Evolutionary conservation across 208 protist species (phyloP), one percentile per base, ranked within the genome.

Genomic region (Kentomonas sorsogonicus): DNA sequence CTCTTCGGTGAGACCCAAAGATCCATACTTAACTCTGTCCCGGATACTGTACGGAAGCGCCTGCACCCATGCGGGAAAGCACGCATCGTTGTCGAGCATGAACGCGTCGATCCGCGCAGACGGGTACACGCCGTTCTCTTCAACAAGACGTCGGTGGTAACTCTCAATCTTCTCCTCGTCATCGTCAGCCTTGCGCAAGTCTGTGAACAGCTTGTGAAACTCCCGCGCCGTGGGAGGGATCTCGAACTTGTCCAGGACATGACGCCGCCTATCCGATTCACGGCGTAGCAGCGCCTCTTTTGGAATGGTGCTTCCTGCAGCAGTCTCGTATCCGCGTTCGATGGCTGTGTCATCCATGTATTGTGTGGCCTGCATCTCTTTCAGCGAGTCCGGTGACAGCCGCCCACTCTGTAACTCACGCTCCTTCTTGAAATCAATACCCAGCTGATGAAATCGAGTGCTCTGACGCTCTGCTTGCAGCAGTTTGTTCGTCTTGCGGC

Each of bases 1-100:
- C 22, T 93, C 74, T 59, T 95, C 89, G 4, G 89, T 93, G 15
- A 95, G 62, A 4, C 89, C 89, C 13, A 95, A 70, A 16, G 72
- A 58, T n/a, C 89, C 89, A 59, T 83, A 95, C 69, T 91, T 92
- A 16, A 95, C 89, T 30, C 79, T 83, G 63, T 95, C 89, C 7
- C 89, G 83, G 23, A 95, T 63, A 22, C 72, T 77, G 65, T 91
- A 89, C 11, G 83, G 83, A 23, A 95, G 71, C n/a, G 72, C 86
- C 26, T 87, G 60, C 33, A 93, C 89, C 86, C 89, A 95, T 0
- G 65, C 67, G 0, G 89, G 89, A 65, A 93, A 95, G 66, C 85
- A 86, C 10, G 63, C 72, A 44, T 89, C 86, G 61, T 95, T 79
- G 41, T 88, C 83, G 20, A 95, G 63, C 85, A 95, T 93, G 59